Evolutionary conservation across 768 basidiomycete species (phyloP).

Genomic region (Amanita fuliginea): DNA sequence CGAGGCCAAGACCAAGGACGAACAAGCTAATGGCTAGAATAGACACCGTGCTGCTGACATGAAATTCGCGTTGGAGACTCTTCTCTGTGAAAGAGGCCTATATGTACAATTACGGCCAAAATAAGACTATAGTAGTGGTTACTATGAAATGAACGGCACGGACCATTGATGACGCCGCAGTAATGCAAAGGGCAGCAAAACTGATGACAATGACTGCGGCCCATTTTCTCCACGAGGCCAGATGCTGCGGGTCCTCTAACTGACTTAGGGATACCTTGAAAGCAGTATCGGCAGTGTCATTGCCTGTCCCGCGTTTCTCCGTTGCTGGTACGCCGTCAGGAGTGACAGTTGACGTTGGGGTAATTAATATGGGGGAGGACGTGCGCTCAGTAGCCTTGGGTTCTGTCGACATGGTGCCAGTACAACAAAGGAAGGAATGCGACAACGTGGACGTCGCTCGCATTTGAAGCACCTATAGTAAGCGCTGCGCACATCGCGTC

Average conservation of each 20-base stretch:
- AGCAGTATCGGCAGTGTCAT: neutral
- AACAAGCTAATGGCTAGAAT: slow-evolving; percentile 47
- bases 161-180: slow-evolving; percentile 47
- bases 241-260: slow-evolving; percentile 30
- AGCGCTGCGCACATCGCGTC: too few relatives aligned
- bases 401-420: too few relatives aligned
- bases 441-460: too few relatives aligned
- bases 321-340: too few relatives aligned
- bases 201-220: slow-evolving; percentile 34
- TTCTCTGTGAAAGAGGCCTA: slow-evolving; percentile 58
- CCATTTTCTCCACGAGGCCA: slow-evolving; percentile 35
- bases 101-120: too few relatives aligned
- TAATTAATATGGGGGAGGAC: too few relatives aligned
- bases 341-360: too few relatives aligned
- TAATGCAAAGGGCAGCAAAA: slow-evolving; percentile 35
- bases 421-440: too few relatives aligned
- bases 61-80: slow-evolving; percentile 41
- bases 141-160: slow-evolving; percentile 11
- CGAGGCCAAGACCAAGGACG: slow-evolving; percentile 47
- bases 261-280: slow-evolving; percentile 27
- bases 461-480: too few relatives aligned
- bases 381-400: too few relatives aligned
- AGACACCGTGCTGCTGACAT: slow-evolving; percentile 33
- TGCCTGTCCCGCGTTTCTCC: too few relatives aligned
- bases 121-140: too few relatives aligned